phyloP scores from a whole-genome alignment of 352 stramenopile species.

The Globisporangium carolinianum region DNA sequence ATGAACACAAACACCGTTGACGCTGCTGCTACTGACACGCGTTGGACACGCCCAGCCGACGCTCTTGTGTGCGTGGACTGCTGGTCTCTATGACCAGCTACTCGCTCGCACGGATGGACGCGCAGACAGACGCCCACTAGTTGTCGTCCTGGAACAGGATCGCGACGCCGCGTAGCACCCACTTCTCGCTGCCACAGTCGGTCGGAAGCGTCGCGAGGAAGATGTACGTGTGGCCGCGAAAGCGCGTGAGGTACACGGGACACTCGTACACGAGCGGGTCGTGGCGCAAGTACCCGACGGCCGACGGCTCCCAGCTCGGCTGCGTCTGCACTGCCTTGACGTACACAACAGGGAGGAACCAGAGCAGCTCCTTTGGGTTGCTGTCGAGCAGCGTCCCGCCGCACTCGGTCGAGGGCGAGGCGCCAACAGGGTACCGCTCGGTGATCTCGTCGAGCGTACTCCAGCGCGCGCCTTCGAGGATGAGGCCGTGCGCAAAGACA shows the following conservation, averaged over 20 bases:
- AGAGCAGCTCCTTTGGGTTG: conserved; percentile 94
- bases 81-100: no score
- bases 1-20: no score
- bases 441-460: conserved; percentile 84
- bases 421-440: conserved; percentile 83
- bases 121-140: conserved; percentile 24
- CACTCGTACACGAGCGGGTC: conserved; percentile 92
- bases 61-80: no score
- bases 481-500: conserved; percentile 94
- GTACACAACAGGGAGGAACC: conserved; percentile 91
- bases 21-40: no score
- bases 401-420: conserved; percentile 77
- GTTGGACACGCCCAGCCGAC: no score
- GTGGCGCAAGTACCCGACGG: conserved; percentile 94
- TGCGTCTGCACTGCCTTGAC: conserved; percentile 94
- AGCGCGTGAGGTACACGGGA: conserved; percentile 96
- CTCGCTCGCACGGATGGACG: background rate
- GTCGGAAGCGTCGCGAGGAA: conserved; percentile 95
- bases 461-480: conserved; percentile 95
- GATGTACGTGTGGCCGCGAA: conserved; percentile 94
- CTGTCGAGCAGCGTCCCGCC: conserved; percentile 89
- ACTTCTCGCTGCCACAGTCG: conserved; percentile 88
- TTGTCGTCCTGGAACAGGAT: conserved; percentile 95
- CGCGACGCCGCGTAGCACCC: conserved; percentile 91
- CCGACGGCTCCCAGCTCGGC: conserved; percentile 90